Evolutionary conservation across 2,329 filamentous ascomycete species (phyloP).

Genomic region (Cercospora sojina): DNA sequence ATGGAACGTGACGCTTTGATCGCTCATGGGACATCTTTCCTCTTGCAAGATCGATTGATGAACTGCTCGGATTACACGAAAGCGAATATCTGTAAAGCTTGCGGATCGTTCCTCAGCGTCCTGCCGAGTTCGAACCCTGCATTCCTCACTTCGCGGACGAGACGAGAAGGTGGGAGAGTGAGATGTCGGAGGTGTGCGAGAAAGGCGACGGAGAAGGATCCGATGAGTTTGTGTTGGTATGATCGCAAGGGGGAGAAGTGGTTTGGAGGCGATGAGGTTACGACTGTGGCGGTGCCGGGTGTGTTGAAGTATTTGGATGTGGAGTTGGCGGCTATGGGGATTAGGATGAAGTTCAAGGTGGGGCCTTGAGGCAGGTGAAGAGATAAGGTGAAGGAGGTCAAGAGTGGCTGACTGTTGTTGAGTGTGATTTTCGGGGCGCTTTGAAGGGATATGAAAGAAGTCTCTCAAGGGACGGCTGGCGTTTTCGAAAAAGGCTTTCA

Average conservation of each 20-base stretch:
- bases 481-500: neutral
- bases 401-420: neutral
- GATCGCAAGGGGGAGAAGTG: slow-evolving; percentile 82
- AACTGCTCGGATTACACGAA: slow-evolving; percentile 95
- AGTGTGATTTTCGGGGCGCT: neutral
- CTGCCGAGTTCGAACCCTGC: slow-evolving; percentile 64
- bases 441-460: neutral
- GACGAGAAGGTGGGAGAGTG: slow-evolving; percentile 34
- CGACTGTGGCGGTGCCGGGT: slow-evolving; percentile 86
- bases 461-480: neutral
- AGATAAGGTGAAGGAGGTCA: neutral
- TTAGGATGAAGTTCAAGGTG: slow-evolving; percentile 90
- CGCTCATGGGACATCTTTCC: slow-evolving; percentile 90
- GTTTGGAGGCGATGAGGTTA: slow-evolving; percentile 86
- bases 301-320: slow-evolving; percentile 92
- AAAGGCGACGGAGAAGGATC: slow-evolving; percentile 33
- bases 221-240: slow-evolving; percentile 70
- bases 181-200: slow-evolving; percentile 41
- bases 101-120: slow-evolving; percentile 86
- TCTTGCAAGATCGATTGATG: slow-evolving; percentile 91
- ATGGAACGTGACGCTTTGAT: slow-evolving; percentile 97
- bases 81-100: slow-evolving; percentile 84
- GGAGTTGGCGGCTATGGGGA: slow-evolving; percentile 92
- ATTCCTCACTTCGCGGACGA: neutral
- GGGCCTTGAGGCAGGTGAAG: slow-evolving; percentile 41